Percentiles rank a stretch among this genome's conserved stretches.
Conservation (phyloP, 805 yeast genomes). For the Saturnispora quitensis region DNA sequence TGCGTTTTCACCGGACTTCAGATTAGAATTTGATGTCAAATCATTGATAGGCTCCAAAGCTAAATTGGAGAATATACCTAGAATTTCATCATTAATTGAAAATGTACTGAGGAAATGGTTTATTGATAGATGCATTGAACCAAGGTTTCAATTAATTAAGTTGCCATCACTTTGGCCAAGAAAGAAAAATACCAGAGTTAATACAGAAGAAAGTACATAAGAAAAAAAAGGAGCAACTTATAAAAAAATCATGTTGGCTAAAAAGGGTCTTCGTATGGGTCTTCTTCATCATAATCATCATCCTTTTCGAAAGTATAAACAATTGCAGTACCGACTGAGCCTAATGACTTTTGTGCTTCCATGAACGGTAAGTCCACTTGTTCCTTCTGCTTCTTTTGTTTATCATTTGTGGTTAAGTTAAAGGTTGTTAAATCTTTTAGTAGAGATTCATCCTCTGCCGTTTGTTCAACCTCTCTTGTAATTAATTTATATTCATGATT, state of each 20-base stretch:
- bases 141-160: constrained; percentile 77
- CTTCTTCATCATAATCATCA: constrained; percentile 97
- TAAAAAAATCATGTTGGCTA: neutral
- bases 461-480: constrained; percentile 8
- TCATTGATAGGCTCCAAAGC: constrained; percentile 90
- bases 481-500: constrained; percentile 34
- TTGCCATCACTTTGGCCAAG: constrained; percentile 87
- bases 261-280: constrained; percentile 88
- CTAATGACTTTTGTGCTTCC: constrained; percentile 68
- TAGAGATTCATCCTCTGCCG: constrained; percentile 32
- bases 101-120: constrained; percentile 80
- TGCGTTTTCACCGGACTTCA: constrained; percentile 85
- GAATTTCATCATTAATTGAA: constrained; percentile 77
- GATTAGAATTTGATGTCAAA: constrained; percentile 79
- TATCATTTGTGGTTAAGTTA: constrained; percentile 65
- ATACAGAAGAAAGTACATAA: constrained; percentile 1
- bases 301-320: constrained; percentile 94
- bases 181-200: constrained; percentile 41
- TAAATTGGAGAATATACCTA: constrained; percentile 86
- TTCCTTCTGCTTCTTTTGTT: constrained; percentile 70
- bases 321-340: constrained; percentile 82
- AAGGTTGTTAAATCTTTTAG: constrained; percentile 78
- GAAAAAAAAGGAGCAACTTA: neutral
- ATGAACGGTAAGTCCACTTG: constrained; percentile 86
- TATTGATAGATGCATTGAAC: constrained; percentile 87